These are phyloP conservation scores for Diospyros kaki DNA, from an alignment of 148 eudicot species.

Conservation along the genomic window DNA sequence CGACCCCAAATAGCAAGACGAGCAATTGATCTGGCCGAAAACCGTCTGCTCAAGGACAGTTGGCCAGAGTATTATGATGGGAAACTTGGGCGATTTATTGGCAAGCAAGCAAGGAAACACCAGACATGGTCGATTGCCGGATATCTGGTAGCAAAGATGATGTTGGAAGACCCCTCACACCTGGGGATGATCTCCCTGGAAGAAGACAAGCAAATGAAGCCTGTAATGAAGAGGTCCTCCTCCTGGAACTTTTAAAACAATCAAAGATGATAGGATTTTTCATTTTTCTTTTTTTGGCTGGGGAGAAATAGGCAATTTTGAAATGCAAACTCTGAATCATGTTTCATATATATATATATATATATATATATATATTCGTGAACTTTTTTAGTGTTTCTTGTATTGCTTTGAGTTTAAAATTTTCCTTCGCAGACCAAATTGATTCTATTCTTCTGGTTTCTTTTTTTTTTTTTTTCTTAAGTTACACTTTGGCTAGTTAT, in stretches of 20 bases:
- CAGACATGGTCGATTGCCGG: slow-evolving; percentile 42
- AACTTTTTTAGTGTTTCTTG: too few species aligned
- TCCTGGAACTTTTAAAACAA: slow-evolving; percentile 23
- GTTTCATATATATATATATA: too few species aligned
- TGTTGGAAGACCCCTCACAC: slow-evolving; percentile 39
- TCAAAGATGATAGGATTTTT: neutral
- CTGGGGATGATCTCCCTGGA: slow-evolving; percentile 35
- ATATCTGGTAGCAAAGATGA: slow-evolving; percentile 32
- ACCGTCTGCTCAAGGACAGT: slow-evolving; percentile 25
- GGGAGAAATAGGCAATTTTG: too few species aligned
- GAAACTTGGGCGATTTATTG: slow-evolving; percentile 25
- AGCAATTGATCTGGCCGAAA: slow-evolving; percentile 36
- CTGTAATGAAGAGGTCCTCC: slow-evolving; percentile 30
- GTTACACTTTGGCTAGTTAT: too few species aligned
- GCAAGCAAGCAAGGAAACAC: slow-evolving; percentile 33
- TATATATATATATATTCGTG: too few species aligned
- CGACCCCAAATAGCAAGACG: slow-evolving; percentile 33
- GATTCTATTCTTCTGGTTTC: too few species aligned
- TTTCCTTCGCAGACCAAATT: too few species aligned
- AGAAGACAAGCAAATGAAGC: slow-evolving; percentile 34
- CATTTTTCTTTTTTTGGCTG: too few species aligned
- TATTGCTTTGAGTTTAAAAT: too few species aligned
- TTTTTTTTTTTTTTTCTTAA: too few species aligned
- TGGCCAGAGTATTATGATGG: slow-evolving; percentile 43
- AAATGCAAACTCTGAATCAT: too few species aligned